Percentiles rank a stretch among this genome's conserved stretches.
These are phyloP conservation scores for Colletotrichum melonis DNA, from an alignment of 2,329 filamentous ascomycete species.

Conservation along the genomic window DNA sequence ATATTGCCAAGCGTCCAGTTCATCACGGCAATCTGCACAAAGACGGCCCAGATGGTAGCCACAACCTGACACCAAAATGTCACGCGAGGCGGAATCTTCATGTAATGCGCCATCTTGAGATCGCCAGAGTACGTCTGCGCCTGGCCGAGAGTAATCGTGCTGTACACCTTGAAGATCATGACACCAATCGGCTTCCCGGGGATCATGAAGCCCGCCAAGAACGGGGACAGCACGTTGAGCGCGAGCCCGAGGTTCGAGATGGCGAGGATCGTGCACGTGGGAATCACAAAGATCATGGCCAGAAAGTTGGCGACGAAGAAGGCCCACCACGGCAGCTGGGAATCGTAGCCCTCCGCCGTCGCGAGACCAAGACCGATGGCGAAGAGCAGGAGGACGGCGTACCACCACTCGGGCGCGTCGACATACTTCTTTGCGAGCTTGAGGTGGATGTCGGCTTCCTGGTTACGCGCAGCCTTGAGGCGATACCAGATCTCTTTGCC, in stretches of 20 bases:
- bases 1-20: conserved; percentile 55
- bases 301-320: conserved; percentile 50
- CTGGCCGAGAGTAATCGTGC: conserved; percentile 35
- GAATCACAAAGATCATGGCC: conserved; percentile 47
- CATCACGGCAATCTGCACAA: conserved; percentile 55
- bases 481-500: conserved; percentile 56
- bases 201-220: conserved; percentile 64
- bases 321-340: conserved; percentile 56
- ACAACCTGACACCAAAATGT: conserved; percentile 73
- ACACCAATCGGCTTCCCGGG: conserved; percentile 50
- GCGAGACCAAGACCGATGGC: conserved; percentile 62
- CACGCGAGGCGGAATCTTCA: conserved; percentile 68
- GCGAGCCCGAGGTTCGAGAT: conserved; percentile 41
- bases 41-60: conserved; percentile 56
- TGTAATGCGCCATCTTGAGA: conserved; percentile 56
- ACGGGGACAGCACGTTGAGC: conserved; percentile 61
- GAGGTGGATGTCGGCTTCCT: conserved; percentile 69
- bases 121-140: conserved; percentile 56
- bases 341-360: conserved; percentile 65
- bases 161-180: conserved; percentile 47
- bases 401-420: conserved; percentile 72
- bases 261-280: conserved; percentile 52
- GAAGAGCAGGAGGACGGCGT: conserved; percentile 58
- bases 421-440: conserved; percentile 66
- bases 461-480: conserved; percentile 48